phyloP scores from a whole-genome alignment of 371 early-diverging fungal species.

The Mortierella sp. region DNA sequence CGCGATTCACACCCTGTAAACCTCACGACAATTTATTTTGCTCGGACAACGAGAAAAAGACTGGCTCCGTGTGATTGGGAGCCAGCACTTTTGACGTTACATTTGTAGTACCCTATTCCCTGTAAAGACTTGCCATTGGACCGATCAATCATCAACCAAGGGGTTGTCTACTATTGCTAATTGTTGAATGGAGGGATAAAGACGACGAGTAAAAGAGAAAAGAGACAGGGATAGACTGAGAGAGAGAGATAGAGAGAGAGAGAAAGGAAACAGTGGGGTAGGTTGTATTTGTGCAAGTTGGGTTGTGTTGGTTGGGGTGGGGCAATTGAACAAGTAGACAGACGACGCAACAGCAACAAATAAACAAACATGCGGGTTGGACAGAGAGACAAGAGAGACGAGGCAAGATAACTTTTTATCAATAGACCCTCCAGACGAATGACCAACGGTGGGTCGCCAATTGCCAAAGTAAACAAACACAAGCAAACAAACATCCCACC shows the following conservation, averaged over 20 bases:
- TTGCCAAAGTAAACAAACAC: neutral
- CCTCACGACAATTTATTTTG: neutral
- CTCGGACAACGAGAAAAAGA: neutral
- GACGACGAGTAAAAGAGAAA: too few species aligned
- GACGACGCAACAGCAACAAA: neutral
- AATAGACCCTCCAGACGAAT: slow-evolving; percentile 2
- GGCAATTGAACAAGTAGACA: neutral
- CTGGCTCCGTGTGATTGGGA: neutral
- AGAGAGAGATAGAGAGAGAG: too few species aligned
- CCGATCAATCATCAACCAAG: too few species aligned
- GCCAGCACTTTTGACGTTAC: too few species aligned
- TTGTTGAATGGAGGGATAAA: too few species aligned
- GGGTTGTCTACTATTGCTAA: too few species aligned
- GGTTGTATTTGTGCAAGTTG: too few species aligned
- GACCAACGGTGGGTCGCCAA: slow-evolving; percentile 10
- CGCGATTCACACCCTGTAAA: neutral
- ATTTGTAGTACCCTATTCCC: too few species aligned
- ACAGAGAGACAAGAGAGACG: neutral
- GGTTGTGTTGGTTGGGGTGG: too few species aligned
- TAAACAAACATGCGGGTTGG: slow-evolving; percentile 9
- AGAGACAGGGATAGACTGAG: too few species aligned
- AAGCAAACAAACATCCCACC: neutral
- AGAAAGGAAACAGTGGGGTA: too few species aligned
- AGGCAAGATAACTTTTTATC: slow-evolving; percentile 10
- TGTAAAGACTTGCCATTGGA: too few species aligned